Conservation (phyloP, 2,329 filamentous ascomycete genomes). For the Aspergillus awamori region DNA sequence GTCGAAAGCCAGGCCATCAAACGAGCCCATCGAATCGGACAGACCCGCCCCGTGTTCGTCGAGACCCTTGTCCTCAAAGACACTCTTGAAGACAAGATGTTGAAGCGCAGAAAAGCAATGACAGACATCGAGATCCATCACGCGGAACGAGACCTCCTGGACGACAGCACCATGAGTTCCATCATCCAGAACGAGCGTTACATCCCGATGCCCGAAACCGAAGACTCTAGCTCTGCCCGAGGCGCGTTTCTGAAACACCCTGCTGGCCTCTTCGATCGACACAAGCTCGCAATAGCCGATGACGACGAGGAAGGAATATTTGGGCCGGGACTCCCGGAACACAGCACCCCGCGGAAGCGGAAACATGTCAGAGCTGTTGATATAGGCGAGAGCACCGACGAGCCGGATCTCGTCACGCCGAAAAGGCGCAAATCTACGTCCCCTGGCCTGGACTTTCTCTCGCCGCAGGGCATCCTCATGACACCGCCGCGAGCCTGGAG, state of each 20-base stretch:
- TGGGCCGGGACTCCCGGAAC: not conserved
- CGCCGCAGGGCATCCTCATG: slow-evolving; percentile 26
- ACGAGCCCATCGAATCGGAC: slow-evolving; percentile 83
- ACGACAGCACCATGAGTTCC: slow-evolving; percentile 60
- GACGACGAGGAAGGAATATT: slow-evolving; percentile 18
- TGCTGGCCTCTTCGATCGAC: slow-evolving; percentile 43
- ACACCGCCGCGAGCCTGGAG: slow-evolving; percentile 10
- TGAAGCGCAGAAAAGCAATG: slow-evolving; percentile 74
- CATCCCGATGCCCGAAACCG: slow-evolving; percentile 45
- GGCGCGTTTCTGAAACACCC: slow-evolving; percentile 34
- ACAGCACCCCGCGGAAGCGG: slow-evolving; percentile 15
- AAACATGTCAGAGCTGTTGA: slow-evolving; percentile 2
- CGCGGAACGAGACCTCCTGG: slow-evolving; percentile 60
- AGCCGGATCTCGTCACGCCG: slow-evolving; percentile 14
- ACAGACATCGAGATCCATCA: slow-evolving; percentile 61
- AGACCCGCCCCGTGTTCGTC: slow-evolving; percentile 75
- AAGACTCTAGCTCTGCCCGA: slow-evolving; percentile 18
- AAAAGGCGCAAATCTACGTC: slow-evolving; percentile 22
- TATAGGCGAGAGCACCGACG: slow-evolving; percentile 6
- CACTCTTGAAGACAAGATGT: slow-evolving; percentile 83
- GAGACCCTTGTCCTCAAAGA: slow-evolving; percentile 80
- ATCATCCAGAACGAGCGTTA: slow-evolving; percentile 62
- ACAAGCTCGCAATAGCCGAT: slow-evolving; percentile 41
- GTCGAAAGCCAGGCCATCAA: slow-evolving; percentile 91
- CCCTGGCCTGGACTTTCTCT: slow-evolving; percentile 14